A percentile compares a stretch with the other conserved stretches of the same genome.
Conservation (phyloP, 345 rosid genomes). For the Clausena lansium region DNA sequence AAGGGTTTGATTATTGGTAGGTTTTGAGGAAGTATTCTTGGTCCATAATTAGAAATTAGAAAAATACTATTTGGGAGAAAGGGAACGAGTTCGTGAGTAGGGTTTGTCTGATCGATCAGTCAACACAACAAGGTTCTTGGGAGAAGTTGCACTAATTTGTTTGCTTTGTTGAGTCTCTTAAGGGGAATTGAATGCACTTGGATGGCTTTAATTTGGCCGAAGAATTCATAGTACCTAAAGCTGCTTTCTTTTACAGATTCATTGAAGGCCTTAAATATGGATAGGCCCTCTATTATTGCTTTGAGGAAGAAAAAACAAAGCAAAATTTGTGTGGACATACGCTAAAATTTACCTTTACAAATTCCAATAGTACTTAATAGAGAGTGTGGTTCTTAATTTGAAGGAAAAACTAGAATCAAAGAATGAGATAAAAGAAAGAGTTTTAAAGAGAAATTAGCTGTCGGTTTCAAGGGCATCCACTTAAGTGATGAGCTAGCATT, state of each 20-base stretch:
- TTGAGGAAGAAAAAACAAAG: neutral
- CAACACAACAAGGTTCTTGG: constrained; percentile 10
- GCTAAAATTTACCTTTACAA: neutral
- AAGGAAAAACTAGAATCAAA: too few relatives aligned
- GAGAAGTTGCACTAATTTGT: constrained; percentile 27
- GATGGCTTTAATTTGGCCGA: constrained; percentile 21
- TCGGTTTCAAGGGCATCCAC: constrained; percentile 22
- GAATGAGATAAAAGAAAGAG: too few relatives aligned
- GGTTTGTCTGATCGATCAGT: constrained; percentile 21
- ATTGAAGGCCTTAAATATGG: constrained; percentile 39
- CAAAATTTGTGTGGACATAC: neutral
- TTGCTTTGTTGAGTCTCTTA: constrained; percentile 21
- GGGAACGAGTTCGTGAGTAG: constrained; percentile 10
- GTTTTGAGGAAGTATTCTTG: neutral
- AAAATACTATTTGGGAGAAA: neutral
- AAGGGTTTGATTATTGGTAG: neutral
- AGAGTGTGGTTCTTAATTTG: too few relatives aligned
- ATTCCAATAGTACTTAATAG: too few relatives aligned
- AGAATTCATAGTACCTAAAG: constrained; percentile 40
- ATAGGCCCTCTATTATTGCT: constrained; percentile 34
- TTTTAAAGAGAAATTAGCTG: neutral
- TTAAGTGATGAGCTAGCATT: neutral
- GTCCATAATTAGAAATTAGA: neutral
- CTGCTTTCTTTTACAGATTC: constrained; percentile 37
- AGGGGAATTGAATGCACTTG: constrained; percentile 50